These are phyloP conservation scores for Cyclotella cryptica DNA, from an alignment of 108 stramenopile species.

Conservation along the genomic window DNA sequence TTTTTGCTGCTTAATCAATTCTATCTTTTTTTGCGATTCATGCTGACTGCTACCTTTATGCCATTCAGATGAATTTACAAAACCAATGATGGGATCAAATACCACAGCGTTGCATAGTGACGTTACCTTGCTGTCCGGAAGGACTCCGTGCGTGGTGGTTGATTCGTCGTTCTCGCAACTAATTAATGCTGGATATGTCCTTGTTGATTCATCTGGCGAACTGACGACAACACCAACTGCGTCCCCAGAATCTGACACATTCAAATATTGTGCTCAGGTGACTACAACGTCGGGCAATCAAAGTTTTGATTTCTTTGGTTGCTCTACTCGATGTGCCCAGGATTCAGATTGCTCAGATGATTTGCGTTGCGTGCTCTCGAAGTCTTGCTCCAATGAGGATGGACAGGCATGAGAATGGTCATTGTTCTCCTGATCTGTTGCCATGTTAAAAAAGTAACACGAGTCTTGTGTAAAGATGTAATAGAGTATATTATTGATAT, in stretches of 20 bases:
- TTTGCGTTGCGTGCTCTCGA: slow-evolving; percentile 8
- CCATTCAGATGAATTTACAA: slow-evolving; percentile 16
- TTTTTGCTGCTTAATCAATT: not conserved
- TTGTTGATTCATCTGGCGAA: not conserved
- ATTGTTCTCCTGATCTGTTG: not conserved
- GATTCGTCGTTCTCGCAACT: slow-evolving; percentile 10
- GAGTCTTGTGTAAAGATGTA: not conserved
- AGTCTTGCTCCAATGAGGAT: slow-evolving; percentile 1
- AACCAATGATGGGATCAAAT: slow-evolving; percentile 10
- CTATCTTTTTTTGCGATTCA: not conserved
- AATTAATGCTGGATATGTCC: slow-evolving; percentile 41
- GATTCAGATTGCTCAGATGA: slow-evolving; percentile 4
- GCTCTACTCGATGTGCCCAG: not conserved
- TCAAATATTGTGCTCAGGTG: slow-evolving; percentile 18
- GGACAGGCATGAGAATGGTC: not conserved
- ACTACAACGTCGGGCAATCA: slow-evolving; percentile 10
- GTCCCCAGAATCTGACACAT: not conserved
- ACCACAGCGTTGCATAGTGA: slow-evolving; percentile 31
- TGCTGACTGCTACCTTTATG: not conserved
- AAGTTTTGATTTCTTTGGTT: slow-evolving; percentile 18
- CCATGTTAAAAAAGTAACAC: not conserved
- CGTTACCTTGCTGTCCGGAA: not conserved
- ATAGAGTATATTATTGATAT: not conserved
- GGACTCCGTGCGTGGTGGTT: slow-evolving; percentile 23
- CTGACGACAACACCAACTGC: slow-evolving; percentile 18